A percentile compares a stretch with the other conserved stretches of the same genome.
phyloP scores from a whole-genome alignment of 73 alveolate genomes.

The Paramecium caudatum region DNA sequence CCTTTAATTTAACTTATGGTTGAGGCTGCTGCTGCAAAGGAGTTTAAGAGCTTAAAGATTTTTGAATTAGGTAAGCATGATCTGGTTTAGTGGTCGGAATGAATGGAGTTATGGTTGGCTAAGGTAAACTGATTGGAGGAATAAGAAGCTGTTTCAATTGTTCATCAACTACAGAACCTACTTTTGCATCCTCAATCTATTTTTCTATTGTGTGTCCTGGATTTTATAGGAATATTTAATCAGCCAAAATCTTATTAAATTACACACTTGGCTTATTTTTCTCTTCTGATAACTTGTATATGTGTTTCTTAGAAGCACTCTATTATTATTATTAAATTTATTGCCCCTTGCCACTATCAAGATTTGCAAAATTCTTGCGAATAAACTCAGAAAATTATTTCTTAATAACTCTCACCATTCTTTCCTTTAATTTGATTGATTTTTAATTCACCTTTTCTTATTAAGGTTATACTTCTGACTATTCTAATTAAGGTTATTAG shows the following conservation, averaged over 20 bases:
- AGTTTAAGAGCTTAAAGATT: neutral
- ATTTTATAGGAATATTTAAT: neutral
- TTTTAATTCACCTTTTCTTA: neutral
- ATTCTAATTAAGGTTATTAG: neutral
- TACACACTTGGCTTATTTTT: neutral
- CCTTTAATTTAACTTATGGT: neutral
- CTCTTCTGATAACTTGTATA: neutral
- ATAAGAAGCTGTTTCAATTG: neutral
- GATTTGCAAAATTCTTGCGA: conserved; percentile 47
- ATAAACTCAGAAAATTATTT: conserved; percentile 37
- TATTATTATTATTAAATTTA: neutral
- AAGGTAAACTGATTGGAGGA: neutral
- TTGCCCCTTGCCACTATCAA: too few species aligned
- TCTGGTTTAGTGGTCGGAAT: too few species aligned
- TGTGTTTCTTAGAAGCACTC: conserved; percentile 10
- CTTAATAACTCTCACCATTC: conserved; percentile 47
- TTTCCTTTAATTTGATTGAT: conserved; percentile 19
- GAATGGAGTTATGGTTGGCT: too few species aligned
- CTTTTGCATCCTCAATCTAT: neutral
- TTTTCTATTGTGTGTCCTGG: conserved; percentile 45
- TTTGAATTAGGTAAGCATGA: neutral
- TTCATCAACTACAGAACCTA: neutral
- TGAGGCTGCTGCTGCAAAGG: neutral
- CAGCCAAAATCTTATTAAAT: conserved; percentile 34
- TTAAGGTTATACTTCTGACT: neutral